phyloP scores from a whole-genome alignment of 1,284 basidiomycete genomes.

The Cutaneotrichosporon cavernicola region DNA sequence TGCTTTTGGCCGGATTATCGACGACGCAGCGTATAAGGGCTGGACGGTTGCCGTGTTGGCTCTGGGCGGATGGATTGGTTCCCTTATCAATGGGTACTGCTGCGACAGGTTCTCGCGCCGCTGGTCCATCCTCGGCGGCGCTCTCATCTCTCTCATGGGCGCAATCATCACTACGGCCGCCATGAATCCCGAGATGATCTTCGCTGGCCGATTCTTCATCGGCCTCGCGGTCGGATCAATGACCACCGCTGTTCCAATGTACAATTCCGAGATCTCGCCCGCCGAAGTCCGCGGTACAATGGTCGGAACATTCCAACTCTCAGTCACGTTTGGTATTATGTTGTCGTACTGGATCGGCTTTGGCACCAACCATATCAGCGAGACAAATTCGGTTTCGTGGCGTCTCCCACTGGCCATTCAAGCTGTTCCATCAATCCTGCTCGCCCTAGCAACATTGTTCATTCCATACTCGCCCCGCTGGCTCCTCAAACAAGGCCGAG shows the following conservation, averaged over 20 bases:
- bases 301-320: conserved; percentile 67
- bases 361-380: conserved; percentile 62
- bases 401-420: conserved; percentile 72
- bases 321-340: conserved; percentile 60
- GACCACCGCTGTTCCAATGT: conserved; percentile 70
- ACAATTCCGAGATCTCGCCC: conserved; percentile 58
- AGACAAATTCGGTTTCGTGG: conserved; percentile 64
- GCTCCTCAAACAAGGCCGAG: conserved; percentile 62
- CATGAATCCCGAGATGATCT: conserved; percentile 26
- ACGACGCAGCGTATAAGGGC: conserved; percentile 23
- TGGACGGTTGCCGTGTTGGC: conserved; percentile 30
- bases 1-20: conserved; percentile 22
- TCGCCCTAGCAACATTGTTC: conserved; percentile 52
- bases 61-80: conserved; percentile 31
- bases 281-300: conserved; percentile 73
- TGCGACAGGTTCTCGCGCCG: conserved; percentile 25
- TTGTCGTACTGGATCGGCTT: conserved; percentile 72
- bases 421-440: conserved; percentile 59
- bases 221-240: conserved; percentile 62
- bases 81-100: conserved; percentile 33
- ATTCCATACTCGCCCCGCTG: conserved; percentile 62
- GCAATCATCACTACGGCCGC: conserved; percentile 27
- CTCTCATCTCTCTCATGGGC: conserved; percentile 27
- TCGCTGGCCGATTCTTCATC: conserved; percentile 31
- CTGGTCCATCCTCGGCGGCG: conserved; percentile 32